phyloP scores from a whole-genome alignment of 495 filamentous ascomycete genomes.

The Rusavskia elegans region DNA sequence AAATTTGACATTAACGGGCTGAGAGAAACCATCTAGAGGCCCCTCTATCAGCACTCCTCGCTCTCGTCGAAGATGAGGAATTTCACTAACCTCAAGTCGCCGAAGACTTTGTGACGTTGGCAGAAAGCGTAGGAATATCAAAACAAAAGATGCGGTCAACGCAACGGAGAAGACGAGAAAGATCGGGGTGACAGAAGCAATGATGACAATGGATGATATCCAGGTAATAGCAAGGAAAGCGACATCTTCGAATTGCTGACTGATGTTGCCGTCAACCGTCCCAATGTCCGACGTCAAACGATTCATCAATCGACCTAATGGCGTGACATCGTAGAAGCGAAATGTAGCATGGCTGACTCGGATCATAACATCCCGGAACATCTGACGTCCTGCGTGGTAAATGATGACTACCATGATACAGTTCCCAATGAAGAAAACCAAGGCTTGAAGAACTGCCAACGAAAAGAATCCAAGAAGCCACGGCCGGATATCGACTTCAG shows the following conservation, averaged over 20 bases:
- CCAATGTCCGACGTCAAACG: constrained; percentile 73
- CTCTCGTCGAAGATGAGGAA: background rate
- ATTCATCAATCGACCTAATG: constrained; percentile 74
- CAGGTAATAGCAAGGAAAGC: constrained; percentile 50
- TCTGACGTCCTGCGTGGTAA: constrained; percentile 53
- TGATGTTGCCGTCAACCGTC: constrained; percentile 66
- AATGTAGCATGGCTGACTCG: constrained; percentile 65
- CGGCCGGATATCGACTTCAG: constrained; percentile 48
- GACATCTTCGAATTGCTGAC: constrained; percentile 46
- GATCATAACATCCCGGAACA: constrained; percentile 54
- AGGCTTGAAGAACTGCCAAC: constrained; percentile 41
- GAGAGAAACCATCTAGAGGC: constrained; percentile 50
- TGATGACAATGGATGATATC: constrained; percentile 54
- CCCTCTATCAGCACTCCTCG: too few species aligned
- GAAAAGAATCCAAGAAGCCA: constrained; percentile 56
- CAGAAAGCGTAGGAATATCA: constrained; percentile 56
- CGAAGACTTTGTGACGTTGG: constrained; percentile 70
- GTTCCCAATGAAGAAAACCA: constrained; percentile 36
- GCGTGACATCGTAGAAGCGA: constrained; percentile 75
- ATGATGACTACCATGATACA: constrained; percentile 50
- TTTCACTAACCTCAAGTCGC: constrained; percentile 37
- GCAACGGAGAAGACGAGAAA: constrained; percentile 56
- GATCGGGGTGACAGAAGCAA: constrained; percentile 54
- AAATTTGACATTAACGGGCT: constrained; percentile 77
- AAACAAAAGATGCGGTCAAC: constrained; percentile 45